Conservation (phyloP, 139 green algal species). For the Closterium sp. region DNA sequence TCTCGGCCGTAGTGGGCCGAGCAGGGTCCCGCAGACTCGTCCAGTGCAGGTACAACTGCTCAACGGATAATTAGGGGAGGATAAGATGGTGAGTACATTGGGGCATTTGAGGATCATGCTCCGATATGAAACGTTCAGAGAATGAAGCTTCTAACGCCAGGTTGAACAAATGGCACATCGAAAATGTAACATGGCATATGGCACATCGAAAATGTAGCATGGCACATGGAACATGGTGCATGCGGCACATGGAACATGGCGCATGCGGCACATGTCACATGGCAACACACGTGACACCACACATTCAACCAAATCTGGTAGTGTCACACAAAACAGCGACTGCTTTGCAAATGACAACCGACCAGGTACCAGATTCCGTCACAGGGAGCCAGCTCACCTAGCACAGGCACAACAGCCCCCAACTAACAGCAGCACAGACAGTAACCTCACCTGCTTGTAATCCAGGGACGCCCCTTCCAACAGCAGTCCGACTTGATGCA, state of each 20-base stretch:
- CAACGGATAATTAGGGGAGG: not conserved
- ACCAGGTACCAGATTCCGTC: no score
- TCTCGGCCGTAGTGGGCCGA: not conserved
- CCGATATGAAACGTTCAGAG: not conserved
- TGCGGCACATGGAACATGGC: not conserved
- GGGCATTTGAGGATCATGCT: not conserved
- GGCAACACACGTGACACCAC: not conserved
- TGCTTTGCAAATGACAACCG: no score
- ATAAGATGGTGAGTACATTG: not conserved
- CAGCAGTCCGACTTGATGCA: no score
- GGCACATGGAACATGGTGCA: not conserved
- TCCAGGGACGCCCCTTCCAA: no score
- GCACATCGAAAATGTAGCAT: not conserved
- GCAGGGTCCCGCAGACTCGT: not conserved
- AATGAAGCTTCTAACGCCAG: not conserved
- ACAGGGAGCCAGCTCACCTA: no score
- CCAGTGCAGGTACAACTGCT: not conserved
- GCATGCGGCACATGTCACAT: not conserved
- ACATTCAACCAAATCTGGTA: no score
- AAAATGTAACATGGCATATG: no score
- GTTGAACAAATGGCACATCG: no score
- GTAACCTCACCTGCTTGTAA: no score
- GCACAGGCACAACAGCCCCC: no score
- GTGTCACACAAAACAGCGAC: no score
- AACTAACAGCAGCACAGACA: no score